Evolutionary conservation across 2,329 filamentous ascomycete species (phyloP).

Genomic region (Trichoderma sp.): DNA sequence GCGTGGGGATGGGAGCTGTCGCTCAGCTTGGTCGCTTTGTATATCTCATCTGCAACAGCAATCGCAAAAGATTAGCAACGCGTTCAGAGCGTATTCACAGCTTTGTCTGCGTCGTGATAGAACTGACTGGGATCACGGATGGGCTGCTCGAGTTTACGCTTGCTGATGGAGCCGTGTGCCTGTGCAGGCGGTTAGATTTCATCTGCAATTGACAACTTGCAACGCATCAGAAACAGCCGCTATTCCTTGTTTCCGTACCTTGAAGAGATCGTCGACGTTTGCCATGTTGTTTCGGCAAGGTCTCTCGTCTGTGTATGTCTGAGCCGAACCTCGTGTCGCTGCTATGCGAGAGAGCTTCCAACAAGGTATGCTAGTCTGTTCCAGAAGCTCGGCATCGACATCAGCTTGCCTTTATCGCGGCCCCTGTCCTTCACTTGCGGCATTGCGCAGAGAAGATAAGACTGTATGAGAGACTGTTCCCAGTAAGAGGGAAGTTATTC

Average conservation of each 20-base stretch:
- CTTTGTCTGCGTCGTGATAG: background rate
- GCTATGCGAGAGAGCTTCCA: slow-evolving; percentile 3
- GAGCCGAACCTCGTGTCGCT: background rate
- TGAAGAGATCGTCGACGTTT: slow-evolving; percentile 62
- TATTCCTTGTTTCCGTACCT: slow-evolving; percentile 40
- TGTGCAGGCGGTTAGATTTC: slow-evolving; percentile 30
- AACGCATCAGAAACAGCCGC: background rate
- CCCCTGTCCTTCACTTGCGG: slow-evolving; percentile 27
- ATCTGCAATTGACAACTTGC: background rate
- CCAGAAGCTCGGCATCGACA: background rate
- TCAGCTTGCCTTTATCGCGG: slow-evolving; percentile 18
- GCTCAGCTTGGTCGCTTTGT: slow-evolving; percentile 62
- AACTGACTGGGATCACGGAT: slow-evolving; percentile 63
- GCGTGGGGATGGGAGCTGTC: slow-evolving; percentile 50
- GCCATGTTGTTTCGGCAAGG: slow-evolving; percentile 48
- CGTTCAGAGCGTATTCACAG: background rate
- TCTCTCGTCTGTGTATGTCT: slow-evolving; percentile 1
- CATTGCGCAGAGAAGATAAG: slow-evolving; percentile 21
- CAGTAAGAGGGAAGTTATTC: background rate
- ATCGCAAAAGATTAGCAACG: slow-evolving; percentile 1
- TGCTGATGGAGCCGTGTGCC: slow-evolving; percentile 54
- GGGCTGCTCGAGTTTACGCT: slow-evolving; percentile 65
- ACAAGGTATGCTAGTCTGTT: no score
- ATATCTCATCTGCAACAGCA: slow-evolving; percentile 55
- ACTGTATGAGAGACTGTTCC: background rate